These are phyloP conservation scores for Ophiostoma sp. DNA, from an alignment of 2,329 filamentous ascomycete species.

Conservation along the genomic window DNA sequence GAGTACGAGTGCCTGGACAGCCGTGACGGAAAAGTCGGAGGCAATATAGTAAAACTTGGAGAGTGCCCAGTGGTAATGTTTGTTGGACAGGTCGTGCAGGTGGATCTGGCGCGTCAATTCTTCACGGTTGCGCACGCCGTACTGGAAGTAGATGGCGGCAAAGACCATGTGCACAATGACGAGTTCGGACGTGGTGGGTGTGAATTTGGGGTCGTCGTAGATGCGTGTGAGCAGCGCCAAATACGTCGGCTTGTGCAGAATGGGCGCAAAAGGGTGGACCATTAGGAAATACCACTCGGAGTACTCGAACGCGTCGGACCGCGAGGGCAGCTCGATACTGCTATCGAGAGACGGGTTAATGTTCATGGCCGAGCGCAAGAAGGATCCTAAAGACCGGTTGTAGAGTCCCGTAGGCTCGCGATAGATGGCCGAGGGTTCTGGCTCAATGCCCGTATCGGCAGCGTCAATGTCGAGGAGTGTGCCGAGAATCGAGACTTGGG, in stretches of 20 bases:
- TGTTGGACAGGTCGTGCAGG: slow-evolving; percentile 67
- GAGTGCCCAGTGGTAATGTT: slow-evolving; percentile 75
- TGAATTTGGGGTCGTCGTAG: slow-evolving; percentile 68
- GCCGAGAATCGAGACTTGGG: slow-evolving; percentile 73
- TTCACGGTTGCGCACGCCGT: slow-evolving; percentile 67
- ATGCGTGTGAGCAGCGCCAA: slow-evolving; percentile 65
- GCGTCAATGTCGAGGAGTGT: slow-evolving; percentile 77
- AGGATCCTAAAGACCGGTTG: slow-evolving; percentile 71
- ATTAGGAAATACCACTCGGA: slow-evolving; percentile 75
- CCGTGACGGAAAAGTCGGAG: slow-evolving; percentile 60
- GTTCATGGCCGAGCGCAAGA: slow-evolving; percentile 65
- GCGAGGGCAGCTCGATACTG: slow-evolving; percentile 60
- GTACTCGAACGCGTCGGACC: slow-evolving; percentile 66
- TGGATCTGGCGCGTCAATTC: slow-evolving; percentile 54
- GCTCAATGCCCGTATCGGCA: slow-evolving; percentile 41
- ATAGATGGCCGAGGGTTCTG: slow-evolving; percentile 20
- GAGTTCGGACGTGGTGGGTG: slow-evolving; percentile 62
- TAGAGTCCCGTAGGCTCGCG: slow-evolving; percentile 48
- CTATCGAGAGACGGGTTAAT: slow-evolving; percentile 57
- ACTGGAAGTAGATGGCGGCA: slow-evolving; percentile 75
- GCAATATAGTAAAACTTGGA: slow-evolving; percentile 67
- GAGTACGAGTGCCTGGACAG: slow-evolving; percentile 72
- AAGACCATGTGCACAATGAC: slow-evolving; percentile 79
- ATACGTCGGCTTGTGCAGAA: slow-evolving; percentile 76
- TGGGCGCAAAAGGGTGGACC: slow-evolving; percentile 69